Evolutionary conservation across 2,329 filamentous ascomycete species (phyloP).

Genomic region (Karstenula rhodostoma): DNA sequence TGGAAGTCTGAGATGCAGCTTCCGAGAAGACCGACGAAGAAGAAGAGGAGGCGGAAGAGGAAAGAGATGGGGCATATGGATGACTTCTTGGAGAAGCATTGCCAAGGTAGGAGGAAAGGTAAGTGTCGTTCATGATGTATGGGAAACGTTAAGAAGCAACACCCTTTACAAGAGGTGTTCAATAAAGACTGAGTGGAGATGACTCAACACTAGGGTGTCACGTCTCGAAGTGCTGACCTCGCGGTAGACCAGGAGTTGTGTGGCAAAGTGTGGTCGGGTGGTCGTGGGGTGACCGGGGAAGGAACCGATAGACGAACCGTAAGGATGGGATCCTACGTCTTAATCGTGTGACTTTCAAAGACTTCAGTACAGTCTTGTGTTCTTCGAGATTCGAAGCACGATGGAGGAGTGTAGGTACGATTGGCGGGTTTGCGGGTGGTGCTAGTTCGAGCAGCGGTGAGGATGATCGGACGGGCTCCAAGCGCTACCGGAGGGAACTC

Average conservation of each 20-base stretch:
- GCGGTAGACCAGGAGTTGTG: slow-evolving; percentile 45
- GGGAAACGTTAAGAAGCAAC: slow-evolving; percentile 31
- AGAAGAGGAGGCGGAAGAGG: slow-evolving; percentile 78
- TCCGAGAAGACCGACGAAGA: slow-evolving; percentile 81
- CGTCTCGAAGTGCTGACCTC: slow-evolving; percentile 47
- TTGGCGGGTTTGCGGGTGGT: slow-evolving; percentile 43
- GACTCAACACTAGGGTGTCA: slow-evolving; percentile 39
- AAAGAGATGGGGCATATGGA: slow-evolving; percentile 75
- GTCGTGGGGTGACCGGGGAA: slow-evolving; percentile 51
- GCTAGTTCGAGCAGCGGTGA: slow-evolving; percentile 39
- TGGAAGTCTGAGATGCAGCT: slow-evolving; percentile 71
- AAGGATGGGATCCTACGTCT: slow-evolving; percentile 43
- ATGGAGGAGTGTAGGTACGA: slow-evolving; percentile 28
- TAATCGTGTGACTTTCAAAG: slow-evolving; percentile 45
- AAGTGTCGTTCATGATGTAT: slow-evolving; percentile 51
- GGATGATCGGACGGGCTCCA: slow-evolving; percentile 44
- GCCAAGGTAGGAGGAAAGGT: slow-evolving; percentile 41
- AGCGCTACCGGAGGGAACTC: slow-evolving; percentile 47
- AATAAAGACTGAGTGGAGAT: slow-evolving; percentile 45
- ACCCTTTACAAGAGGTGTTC: slow-evolving; percentile 28
- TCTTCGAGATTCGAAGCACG: slow-evolving; percentile 29
- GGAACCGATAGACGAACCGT: slow-evolving; percentile 53
- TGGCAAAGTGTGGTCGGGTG: slow-evolving; percentile 44
- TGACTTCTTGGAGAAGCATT: slow-evolving; percentile 50
- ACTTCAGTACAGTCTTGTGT: slow-evolving; percentile 29